Evolutionary conservation across 352 stramenopile genomes (phyloP).

Genomic region (Phytophthora europaea): DNA sequence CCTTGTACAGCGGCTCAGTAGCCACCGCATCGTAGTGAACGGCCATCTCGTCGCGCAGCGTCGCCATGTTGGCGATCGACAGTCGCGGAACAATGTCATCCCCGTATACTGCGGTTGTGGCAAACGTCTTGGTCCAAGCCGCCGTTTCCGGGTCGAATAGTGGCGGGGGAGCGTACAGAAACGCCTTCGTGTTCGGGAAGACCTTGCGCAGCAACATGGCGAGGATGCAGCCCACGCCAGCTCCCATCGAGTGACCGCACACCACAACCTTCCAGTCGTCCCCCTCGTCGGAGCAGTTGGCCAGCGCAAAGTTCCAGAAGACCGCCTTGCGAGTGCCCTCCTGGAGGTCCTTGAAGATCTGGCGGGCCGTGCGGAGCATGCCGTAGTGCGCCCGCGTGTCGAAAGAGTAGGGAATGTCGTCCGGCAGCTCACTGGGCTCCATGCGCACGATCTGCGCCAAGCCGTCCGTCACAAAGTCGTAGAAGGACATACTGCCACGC

Average conservation of each 20-base stretch:
- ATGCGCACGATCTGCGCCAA: conserved; percentile 76
- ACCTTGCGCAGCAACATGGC: conserved; percentile 66
- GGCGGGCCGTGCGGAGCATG: conserved; percentile 74
- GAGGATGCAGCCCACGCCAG: conserved; percentile 79
- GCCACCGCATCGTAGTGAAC: conserved; percentile 75
- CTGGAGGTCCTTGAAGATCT: conserved; percentile 70
- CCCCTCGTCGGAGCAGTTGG: conserved; percentile 47
- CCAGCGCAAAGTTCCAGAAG: conserved; percentile 78
- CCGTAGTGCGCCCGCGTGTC: conserved; percentile 74
- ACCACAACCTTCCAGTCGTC: conserved; percentile 76
- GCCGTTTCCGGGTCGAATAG: conserved; percentile 73
- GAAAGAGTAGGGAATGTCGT: conserved; percentile 57
- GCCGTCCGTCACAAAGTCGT: conserved; percentile 82
- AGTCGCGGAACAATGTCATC: conserved; percentile 79
- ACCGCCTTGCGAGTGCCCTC: conserved; percentile 61
- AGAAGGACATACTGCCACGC: conserved; percentile 81
- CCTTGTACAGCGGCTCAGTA: conserved; percentile 63
- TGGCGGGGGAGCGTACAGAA: conserved; percentile 72
- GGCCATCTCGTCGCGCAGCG: conserved; percentile 77
- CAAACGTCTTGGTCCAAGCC: conserved; percentile 68
- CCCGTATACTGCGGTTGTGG: conserved; percentile 76
- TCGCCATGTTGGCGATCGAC: conserved; percentile 73
- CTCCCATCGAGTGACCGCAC: conserved; percentile 86
- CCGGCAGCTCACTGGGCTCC: conserved; percentile 61
- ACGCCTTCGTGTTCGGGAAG: conserved; percentile 66